These are phyloP conservation scores for Citrus maxima DNA, from an alignment of 345 rosid genomes.

Conservation along the genomic window DNA sequence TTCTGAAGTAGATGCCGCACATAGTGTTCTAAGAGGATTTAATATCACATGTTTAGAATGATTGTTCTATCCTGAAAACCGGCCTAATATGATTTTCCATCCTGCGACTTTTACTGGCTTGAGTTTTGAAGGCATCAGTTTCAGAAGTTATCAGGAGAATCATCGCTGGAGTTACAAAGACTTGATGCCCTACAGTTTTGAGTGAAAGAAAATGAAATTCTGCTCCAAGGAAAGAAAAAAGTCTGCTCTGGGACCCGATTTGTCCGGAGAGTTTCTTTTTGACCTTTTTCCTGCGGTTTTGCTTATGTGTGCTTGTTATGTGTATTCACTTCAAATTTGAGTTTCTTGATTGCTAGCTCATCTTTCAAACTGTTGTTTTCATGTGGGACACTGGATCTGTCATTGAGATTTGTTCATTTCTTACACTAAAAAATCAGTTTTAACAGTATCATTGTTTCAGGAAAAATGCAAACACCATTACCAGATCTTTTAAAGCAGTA, in stretches of 20 bases:
- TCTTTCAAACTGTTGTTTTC: not conserved
- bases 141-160: not conserved
- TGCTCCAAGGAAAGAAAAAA: not conserved
- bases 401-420: not conserved
- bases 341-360: not conserved
- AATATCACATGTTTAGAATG: not conserved
- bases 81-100: not conserved
- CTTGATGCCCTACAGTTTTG: not conserved
- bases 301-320: too few relatives aligned
- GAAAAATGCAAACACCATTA: slow-evolving; percentile 94
- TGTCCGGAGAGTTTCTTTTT: not conserved
- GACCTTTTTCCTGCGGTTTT: not conserved
- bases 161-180: not conserved
- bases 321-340: not conserved
- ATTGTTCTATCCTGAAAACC: not conserved
- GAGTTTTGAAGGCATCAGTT: not conserved
- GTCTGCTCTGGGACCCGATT: not conserved
- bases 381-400: not conserved
- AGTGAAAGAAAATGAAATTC: not conserved
- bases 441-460: slow-evolving; percentile 22
- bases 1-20: not conserved
- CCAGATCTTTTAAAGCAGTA: slow-evolving; percentile 82
- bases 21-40: not conserved
- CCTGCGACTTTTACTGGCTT: not conserved
- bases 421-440: not conserved